Evolutionary conservation across 495 filamentous ascomycete genomes (phyloP).

Genomic region (Penicillium subrubescens): DNA sequence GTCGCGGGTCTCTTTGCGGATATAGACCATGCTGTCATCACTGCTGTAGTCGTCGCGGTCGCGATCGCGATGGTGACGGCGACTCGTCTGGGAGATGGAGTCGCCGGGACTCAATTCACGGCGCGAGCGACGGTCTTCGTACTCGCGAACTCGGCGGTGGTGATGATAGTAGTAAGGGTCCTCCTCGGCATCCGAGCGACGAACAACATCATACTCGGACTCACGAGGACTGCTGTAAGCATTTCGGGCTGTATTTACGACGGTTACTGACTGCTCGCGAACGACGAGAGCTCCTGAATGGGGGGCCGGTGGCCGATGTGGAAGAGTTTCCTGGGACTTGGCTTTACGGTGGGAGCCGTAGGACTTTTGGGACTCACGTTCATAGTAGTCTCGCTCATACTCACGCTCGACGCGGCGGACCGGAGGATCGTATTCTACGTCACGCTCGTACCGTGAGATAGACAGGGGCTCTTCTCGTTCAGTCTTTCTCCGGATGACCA

Average conservation of each 20-base stretch:
- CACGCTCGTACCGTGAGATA: constrained; percentile 47
- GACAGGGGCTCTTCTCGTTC: constrained; percentile 46
- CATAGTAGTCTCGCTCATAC: constrained; percentile 60
- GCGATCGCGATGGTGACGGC: constrained; percentile 36
- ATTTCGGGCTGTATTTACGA: constrained; percentile 73
- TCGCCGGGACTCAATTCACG: constrained; percentile 62
- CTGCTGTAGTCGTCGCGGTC: constrained; percentile 54
- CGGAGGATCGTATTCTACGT: constrained; percentile 44
- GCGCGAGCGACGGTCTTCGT: constrained; percentile 52
- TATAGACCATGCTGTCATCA: constrained; percentile 65
- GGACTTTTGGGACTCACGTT: constrained; percentile 47
- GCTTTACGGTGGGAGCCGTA: constrained; percentile 63
- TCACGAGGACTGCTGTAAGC: constrained; percentile 67
- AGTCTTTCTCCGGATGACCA: constrained; percentile 52
- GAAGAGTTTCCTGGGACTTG: constrained; percentile 69
- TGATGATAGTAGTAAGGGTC: constrained; percentile 68
- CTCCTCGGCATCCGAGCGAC: constrained; percentile 59
- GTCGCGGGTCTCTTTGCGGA: constrained; percentile 56
- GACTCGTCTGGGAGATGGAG: constrained; percentile 55
- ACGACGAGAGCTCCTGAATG: constrained; percentile 63
- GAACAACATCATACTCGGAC: constrained; percentile 67
- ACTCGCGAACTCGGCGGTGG: constrained; percentile 56
- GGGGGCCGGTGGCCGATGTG: constrained; percentile 46
- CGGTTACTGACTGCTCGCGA: constrained; percentile 68
- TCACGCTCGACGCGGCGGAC: constrained; percentile 35